Evolutionary conservation across 1,284 basidiomycete species (phyloP), one percentile per base, ranked within the genome.

Genomic region (Naganishia sp.): DNA sequence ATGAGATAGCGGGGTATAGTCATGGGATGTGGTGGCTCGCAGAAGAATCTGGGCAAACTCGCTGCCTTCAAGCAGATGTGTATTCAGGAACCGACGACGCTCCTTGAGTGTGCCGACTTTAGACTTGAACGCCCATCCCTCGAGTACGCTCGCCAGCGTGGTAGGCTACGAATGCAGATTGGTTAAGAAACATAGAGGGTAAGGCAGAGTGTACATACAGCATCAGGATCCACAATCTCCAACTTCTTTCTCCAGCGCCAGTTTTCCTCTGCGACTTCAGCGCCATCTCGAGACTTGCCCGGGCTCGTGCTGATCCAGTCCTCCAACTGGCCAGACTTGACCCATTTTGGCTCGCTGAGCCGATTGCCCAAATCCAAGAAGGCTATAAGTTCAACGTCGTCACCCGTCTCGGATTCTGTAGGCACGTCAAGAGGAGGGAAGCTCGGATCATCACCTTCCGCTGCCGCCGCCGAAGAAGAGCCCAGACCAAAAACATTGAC

Each of bases 311-410:
- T 61, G 68, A 97, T 82, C 91, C 93, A 96, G 55, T 94, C 92
- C 71, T 94, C 90, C 21, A 95, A 85, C 75, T 94, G 91, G 51
- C 94, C 94, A 3, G 89, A 90, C 77, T 92, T 92, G 52, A 94
- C 90, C 95, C 95, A 99, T 76, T 91, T 90, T 2, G 94, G 91
- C 77, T 98, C 94, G 10, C 91, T 93, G 35, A 97, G 81, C 0
- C 94, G 94, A 67, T 89, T 87, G 47, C 86, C 86, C 66, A 86
- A 89, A 78, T 98, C 94, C 65, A 98, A 84, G 77, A 90, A 85
- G 9, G 82, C 81, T 0, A 76, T 75, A 17, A 83, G 70, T 17
- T 76, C 76, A 57, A 81, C 68, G 5, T 67, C 69, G 11, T 71
- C 58, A 18, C 49, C 45, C 31, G 65, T 41, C 21, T 61, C 58